Evolutionary conservation across 495 filamentous ascomycete species (phyloP), one percentile per base, ranked within the genome.

Genomic region (Xylaria scruposa): DNA sequence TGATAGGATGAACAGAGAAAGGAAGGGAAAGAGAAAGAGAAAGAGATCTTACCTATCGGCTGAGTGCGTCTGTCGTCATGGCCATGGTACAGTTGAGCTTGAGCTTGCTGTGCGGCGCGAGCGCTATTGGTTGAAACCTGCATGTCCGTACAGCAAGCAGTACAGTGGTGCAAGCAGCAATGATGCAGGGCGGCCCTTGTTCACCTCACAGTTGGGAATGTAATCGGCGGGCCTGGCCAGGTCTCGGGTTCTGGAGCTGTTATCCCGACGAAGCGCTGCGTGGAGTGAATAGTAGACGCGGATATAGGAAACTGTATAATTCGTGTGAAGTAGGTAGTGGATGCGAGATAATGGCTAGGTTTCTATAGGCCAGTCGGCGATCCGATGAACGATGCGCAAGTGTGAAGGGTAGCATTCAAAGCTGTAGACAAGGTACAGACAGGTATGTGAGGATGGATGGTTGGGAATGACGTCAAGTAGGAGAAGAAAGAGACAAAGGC

Each of bases 51-150:
- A 68, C 70, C 54, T 72, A 68, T 68, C 53, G 70, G 70, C 44
- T 19, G 53, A 10, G 10, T 54, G 42, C 24, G 54, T 1, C 42
- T 72, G 63, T 72, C 70, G 64, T 72, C 70, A 68, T 72, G 70
- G 44, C 54, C 58, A 21, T 38, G 58, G 58, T 60, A 26, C 62
- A 58, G 62, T 10, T 49, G 51, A 40, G 61, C 42, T 9, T 47
- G 51, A 38, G 60, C 42, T 51, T 64, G 70, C 38, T 71, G 61
- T 36, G 53, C 69, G 7, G 60, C 49, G 19, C 51, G 61, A 24
- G 36, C 40, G 26, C 53, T 60, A 71, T 71, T 71, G 70, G 70
- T 26, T 29, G 70, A 58, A 49, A 60, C 61, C 53, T 66, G 62
- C 70, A 71, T 71, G 59, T 36, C 51, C 58, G 24, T 51, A 58